Percentiles rank a stretch among this genome's conserved stretches.
Evolutionary conservation across 768 basidiomycete species (phyloP).

Genomic region (Mycena vitilis): DNA sequence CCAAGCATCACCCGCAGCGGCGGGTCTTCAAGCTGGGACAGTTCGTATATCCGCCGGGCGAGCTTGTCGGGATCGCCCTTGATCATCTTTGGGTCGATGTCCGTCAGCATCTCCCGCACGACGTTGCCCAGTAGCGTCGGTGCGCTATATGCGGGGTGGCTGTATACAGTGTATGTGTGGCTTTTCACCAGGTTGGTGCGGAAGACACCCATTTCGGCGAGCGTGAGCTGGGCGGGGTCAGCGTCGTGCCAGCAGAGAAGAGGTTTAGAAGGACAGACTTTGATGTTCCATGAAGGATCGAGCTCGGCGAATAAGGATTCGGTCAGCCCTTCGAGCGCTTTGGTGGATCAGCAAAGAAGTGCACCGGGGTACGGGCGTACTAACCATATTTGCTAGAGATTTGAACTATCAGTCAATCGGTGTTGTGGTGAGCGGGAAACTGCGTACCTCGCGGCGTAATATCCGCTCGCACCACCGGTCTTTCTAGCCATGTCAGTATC

Average conservation of each 20-base stretch:
- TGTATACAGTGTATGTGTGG: conserved; percentile 20
- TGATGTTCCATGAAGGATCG: conserved; percentile 24
- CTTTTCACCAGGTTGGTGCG: conserved; percentile 25
- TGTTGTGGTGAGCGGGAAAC: background rate
- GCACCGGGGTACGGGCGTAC: background rate
- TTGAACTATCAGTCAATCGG: background rate
- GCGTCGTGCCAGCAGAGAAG: background rate
- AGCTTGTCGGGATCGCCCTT: conserved; percentile 26
- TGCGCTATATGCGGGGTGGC: conserved; percentile 12
- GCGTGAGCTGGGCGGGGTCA: conserved; percentile 11
- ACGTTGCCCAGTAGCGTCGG: conserved; percentile 20
- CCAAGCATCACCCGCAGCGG: conserved; percentile 25
- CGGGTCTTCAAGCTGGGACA: conserved; percentile 9
- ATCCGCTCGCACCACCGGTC: conserved; percentile 18
- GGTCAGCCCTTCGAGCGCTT: conserved; percentile 20
- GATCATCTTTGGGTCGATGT: conserved; percentile 16
- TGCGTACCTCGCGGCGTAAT: conserved; percentile 19
- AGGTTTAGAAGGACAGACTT: background rate
- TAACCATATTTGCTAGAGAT: conserved; percentile 25
- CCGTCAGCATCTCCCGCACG: conserved; percentile 7
- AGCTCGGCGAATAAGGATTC: conserved; percentile 12
- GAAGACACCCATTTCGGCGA: conserved; percentile 27
- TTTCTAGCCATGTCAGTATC: background rate
- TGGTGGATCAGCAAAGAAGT: background rate
- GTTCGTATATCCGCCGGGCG: conserved; percentile 19